Base-by-base conservation (phyloP, 352 stramenopile species). In the Phytophthora pinifolia region DNA sequence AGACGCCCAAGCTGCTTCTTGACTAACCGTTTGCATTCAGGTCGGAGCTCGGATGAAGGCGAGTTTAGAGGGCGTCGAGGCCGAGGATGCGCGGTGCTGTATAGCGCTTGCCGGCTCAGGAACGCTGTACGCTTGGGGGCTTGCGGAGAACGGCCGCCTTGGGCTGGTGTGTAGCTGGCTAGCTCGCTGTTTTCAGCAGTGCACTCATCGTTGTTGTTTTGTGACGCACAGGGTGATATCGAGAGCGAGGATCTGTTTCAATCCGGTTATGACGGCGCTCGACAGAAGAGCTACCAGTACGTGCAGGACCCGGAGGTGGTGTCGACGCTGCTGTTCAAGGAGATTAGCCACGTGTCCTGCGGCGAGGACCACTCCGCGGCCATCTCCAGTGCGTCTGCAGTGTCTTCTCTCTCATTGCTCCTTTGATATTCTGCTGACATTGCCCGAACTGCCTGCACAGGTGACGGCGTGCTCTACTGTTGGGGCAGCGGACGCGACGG, bases 191-290 rank as follows among this genome's bases (percentile, higher is more conserved):
- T 27, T 37, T 1, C 1, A n/a, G 14, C 22, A n/a, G 39, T 38
- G 31, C 6, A 42, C 34, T 47, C 20, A 59, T n/a, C 4, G 31
- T 41, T 53, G 34, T 43, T 43, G 6, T 9, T 44, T 7, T 36
- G 13, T 27, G 18, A 31, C 35, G 30, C 9, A 35, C 38, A 88
- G 77, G 79, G 79, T 4, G 81, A 91, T 20, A 74, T 76, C 8
- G 79, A 91, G 31, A 87, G 88, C 45, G 79, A 91, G 9, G 49
- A 54, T 27, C 22, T 89, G 35, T 91, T 89, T 56, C 62, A 85
- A 29, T 69, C 73, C 1, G 78, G 78, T 20, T 91, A 88, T 51
- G 81, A 91, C 32, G 71, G 76, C 12, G 72, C 64, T 22, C 72
- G 79, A 2, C 76, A 91, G 38, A 87, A 70, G 34, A 86, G 68